Base-by-base conservation (phyloP, 768 basidiomycete genomes). In the Tulasnella sp. region DNA sequence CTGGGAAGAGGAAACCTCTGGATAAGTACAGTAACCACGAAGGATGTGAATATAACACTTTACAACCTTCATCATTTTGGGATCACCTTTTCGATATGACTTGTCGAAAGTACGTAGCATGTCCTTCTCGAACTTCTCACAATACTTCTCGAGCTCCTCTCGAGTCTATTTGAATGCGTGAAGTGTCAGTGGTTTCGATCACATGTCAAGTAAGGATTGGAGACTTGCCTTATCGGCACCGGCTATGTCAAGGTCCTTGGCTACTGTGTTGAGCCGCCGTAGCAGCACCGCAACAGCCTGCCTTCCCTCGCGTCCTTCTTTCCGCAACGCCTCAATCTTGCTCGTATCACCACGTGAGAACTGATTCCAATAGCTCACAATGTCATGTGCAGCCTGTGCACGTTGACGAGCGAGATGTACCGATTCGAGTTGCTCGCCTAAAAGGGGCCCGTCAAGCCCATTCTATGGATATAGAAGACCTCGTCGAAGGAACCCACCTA, bases 121-220 rank as follows among this genome's bases (percentile, higher is more conserved):
- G 68, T 98, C 95, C 74, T 95, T 98, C 72, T 99, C 96, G 64
- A 98, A 98, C 71, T 87, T 90, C 74, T 99, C 96, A 74, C 96
- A 96, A 66, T 97, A 98, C 69, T 86, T 88, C 67, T 98, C 95
- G 61, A 99, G 92, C 60, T 78, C 85, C 69, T 96, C 93, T 63
- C 88, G 77, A 1, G 93, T 92, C 86, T 94, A 67, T 2, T n/a
- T 9, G 27, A 9, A 15, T 23, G 21, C 4, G 45, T 56, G 34
- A 43, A 4, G 42, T 17, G n/a, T 9, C 45, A 48, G 45, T 8
- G 51, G 11, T 5, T 10, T 24, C 11, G 21, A 60, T 24, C 11
- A 24, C 13, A 19, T 60, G 42, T 15, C 19, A 34, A 24, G 4
- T 1, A 24, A 41, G 23, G n/a, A 38, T 4, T 2, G 32, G 30